Evolutionary conservation across 1,284 basidiomycete genomes (phyloP).

Genomic region (Moesziomyces sp.): DNA sequence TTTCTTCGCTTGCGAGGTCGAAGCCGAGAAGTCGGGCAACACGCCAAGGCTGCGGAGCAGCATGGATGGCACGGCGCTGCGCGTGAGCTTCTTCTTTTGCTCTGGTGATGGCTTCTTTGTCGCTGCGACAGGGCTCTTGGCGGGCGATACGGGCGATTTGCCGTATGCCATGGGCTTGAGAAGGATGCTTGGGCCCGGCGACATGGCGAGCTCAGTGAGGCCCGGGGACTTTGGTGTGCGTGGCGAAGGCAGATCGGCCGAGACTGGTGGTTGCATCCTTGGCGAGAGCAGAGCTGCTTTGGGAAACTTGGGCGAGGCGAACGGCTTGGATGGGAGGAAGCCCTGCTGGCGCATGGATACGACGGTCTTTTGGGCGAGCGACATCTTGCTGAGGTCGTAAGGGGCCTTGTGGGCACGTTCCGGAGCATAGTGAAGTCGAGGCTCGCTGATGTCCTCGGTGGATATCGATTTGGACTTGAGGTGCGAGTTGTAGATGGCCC

Average conservation of each 20-base stretch:
- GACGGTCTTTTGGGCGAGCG: constrained; percentile 29
- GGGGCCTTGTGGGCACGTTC: constrained; percentile 31
- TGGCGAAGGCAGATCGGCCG: constrained; percentile 14
- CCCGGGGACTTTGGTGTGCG: constrained; percentile 35
- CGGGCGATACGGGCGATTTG: constrained; percentile 31
- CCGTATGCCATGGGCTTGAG: constrained; percentile 40
- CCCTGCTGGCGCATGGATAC: constrained; percentile 23
- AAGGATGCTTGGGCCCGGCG: constrained; percentile 43
- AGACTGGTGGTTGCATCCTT: constrained; percentile 27
- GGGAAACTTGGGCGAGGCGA: constrained; percentile 35
- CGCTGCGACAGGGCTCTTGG: constrained; percentile 4
- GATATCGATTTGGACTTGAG: constrained; percentile 38
- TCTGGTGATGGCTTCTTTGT: constrained; percentile 15
- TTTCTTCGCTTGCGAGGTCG: constrained; percentile 3
- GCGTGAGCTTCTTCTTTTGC: constrained; percentile 38
- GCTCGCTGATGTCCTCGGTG: constrained; percentile 31
- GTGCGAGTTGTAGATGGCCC: constrained; percentile 25
- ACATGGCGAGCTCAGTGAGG: constrained; percentile 43
- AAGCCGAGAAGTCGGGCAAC: constrained; percentile 16
- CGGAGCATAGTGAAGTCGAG: constrained; percentile 29
- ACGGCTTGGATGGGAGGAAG: constrained; percentile 14
- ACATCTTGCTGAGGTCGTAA: constrained; percentile 26
- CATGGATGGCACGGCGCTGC: constrained; percentile 44
- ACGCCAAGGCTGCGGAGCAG: constrained; percentile 50
- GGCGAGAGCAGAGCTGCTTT: constrained; percentile 38